Evolutionary conservation across 148 eudicot species (phyloP), one percentile per base, ranked within the genome.

Genomic region (Nyssa sinensis): DNA sequence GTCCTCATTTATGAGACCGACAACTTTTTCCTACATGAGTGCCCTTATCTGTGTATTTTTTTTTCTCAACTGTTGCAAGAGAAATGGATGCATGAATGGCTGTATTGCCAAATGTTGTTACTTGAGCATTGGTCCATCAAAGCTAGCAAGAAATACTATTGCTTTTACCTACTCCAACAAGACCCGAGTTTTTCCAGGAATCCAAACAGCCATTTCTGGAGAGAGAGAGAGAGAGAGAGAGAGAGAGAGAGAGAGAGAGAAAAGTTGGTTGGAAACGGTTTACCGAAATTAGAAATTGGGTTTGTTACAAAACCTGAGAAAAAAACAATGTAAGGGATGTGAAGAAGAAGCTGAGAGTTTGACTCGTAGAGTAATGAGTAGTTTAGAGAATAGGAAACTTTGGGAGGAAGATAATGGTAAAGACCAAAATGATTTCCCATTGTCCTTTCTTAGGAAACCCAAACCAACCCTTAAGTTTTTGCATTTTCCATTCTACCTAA

Each of bases 181-280:
- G n/a, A n/a, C 44, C 44, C 44, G 44, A 37, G 44, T 37, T 4
- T 37, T 37, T 9, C n/a, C n/a, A n/a, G n/a, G n/a, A n/a, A n/a
- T n/a, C n/a, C n/a, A n/a, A n/a, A n/a, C n/a, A n/a, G n/a, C n/a
- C n/a, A n/a, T n/a, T n/a, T n/a, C n/a, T n/a, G n/a, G n/a, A n/a
- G n/a, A n/a, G n/a, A n/a, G n/a, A n/a, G n/a, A n/a, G n/a, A n/a
- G n/a, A n/a, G n/a, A n/a, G n/a, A n/a, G n/a, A n/a, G n/a, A n/a
- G n/a, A n/a, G 44, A 37, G 5, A 37, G 4, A 61, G n/a, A 72
- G 69, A 62, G 73, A 53, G 60, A 57, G 49, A 66, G 71, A 35
- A 57, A 77, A 7, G 78, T 79, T 75, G 51, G 90, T 80, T 82
- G 69, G 84, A 62, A 64, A 80, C 64, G 75, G 90, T 84, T 78